These are phyloP conservation scores for Pseudocercospora cruenta DNA, from an alignment of 2,329 filamentous ascomycete genomes.

Conservation along the genomic window DNA sequence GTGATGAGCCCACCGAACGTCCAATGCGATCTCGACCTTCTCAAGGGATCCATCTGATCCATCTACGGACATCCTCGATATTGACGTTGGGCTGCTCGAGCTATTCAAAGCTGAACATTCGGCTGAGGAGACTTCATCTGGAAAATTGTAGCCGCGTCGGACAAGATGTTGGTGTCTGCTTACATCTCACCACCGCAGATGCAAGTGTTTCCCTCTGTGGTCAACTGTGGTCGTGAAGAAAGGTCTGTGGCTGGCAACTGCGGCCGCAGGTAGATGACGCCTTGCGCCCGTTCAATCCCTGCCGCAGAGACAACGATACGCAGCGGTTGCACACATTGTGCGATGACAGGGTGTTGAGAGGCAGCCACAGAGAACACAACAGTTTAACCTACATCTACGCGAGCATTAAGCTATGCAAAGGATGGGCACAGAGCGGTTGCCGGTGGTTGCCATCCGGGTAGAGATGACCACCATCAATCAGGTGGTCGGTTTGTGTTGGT, in stretches of 20 bases:
- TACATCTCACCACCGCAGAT: constrained; percentile 10
- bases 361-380: constrained; percentile 13
- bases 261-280: constrained; percentile 13
- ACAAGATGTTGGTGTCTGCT: constrained; percentile 4
- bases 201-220: constrained; percentile 10
- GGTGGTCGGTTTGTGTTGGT: constrained; percentile 12
- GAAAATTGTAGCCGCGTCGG: background rate
- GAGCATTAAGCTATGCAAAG: constrained; percentile 13
- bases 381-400: constrained; percentile 16
- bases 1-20: background rate
- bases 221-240: constrained; percentile 13
- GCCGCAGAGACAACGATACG: constrained; percentile 8
- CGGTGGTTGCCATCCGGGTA: constrained; percentile 9
- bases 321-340: constrained; percentile 19
- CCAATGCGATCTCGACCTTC: background rate
- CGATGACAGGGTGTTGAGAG: constrained; percentile 17
- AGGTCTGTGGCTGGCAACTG: constrained; percentile 14
- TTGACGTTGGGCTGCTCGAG: background rate
- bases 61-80: constrained; percentile 2
- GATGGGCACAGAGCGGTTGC: background rate
- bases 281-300: constrained; percentile 8
- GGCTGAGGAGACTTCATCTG: background rate
- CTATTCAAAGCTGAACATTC: background rate
- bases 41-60: background rate
- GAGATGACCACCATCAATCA: constrained; percentile 19